Evolutionary conservation across 768 basidiomycete species (phyloP).

Genomic region (Russula dissimulans): DNA sequence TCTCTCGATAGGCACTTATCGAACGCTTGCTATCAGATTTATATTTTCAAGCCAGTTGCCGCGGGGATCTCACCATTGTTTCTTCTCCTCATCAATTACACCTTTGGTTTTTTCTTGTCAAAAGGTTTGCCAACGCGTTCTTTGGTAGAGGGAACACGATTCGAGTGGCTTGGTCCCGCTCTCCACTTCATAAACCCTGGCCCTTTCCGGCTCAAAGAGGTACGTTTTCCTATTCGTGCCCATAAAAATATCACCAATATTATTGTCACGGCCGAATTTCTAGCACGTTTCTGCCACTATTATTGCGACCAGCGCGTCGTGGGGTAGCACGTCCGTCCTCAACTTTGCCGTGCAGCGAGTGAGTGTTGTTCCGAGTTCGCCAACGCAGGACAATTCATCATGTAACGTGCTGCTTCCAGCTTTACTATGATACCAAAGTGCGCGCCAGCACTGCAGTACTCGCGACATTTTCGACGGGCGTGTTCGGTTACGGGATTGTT

Average conservation of each 20-base stretch:
- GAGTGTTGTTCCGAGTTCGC: conserved; percentile 12
- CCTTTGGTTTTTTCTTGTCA: conserved; percentile 43
- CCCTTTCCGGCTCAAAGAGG: conserved; percentile 51
- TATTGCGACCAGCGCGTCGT: conserved; percentile 47
- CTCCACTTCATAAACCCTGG: conserved; percentile 48
- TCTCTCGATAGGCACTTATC: background rate
- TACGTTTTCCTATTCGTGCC: conserved; percentile 19
- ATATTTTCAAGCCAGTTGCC: conserved; percentile 49
- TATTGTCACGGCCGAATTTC: background rate
- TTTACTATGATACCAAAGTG: conserved; percentile 52
- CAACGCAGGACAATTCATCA: background rate
- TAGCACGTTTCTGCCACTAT: conserved; percentile 52
- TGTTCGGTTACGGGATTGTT: conserved; percentile 57
- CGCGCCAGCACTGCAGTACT: conserved; percentile 47
- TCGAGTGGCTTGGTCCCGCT: conserved; percentile 32
- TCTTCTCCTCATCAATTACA: conserved; percentile 44
- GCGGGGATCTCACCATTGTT: conserved; percentile 47
- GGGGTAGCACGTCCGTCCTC: conserved; percentile 42
- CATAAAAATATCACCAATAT: too few species aligned
- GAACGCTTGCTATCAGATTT: conserved; percentile 34
- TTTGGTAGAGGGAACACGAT: conserved; percentile 38
- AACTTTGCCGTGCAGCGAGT: conserved; percentile 58
- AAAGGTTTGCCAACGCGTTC: conserved; percentile 34
- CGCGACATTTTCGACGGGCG: conserved; percentile 54
- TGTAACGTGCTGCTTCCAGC: conserved; percentile 25